A percentile compares a stretch with the other conserved stretches of the same genome.
phyloP scores from a whole-genome alignment of 2,329 filamentous ascomycete species.

The Talaromyces sp. region DNA sequence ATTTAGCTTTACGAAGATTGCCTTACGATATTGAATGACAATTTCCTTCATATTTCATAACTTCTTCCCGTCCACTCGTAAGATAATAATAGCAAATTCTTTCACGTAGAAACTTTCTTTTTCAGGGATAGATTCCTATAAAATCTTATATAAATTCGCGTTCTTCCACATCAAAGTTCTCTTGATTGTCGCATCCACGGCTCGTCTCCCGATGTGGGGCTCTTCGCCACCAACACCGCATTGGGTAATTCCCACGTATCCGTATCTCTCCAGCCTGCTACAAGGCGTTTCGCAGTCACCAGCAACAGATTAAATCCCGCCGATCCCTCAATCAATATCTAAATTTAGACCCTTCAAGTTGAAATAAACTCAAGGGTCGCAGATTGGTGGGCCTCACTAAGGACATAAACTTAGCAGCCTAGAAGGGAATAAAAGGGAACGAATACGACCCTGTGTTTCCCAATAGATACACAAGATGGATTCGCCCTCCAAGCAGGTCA shows the following conservation, averaged over 20 bases:
- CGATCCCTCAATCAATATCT: neutral
- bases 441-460: conserved; percentile 11
- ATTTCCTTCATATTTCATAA: neutral
- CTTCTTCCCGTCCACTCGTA: neutral
- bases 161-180: neutral
- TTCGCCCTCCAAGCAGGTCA: neutral
- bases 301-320: neutral
- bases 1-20: conserved; percentile 7
- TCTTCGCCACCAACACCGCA: neutral
- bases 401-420: neutral
- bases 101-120: no score
- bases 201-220: no score
- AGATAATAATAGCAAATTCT: no score
- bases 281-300: neutral
- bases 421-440: conserved; percentile 15
- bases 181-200: no score
- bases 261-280: conserved; percentile 3
- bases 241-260: conserved; percentile 14
- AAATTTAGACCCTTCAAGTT: neutral
- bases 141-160: no score
- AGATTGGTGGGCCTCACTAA: neutral
- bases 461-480: neutral
- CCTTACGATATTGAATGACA: conserved; percentile 3
- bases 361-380: neutral
- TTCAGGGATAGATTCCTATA: no score